These are phyloP conservation scores for Microcos paniculata DNA, from an alignment of 345 rosid species.

Conservation along the genomic window DNA sequence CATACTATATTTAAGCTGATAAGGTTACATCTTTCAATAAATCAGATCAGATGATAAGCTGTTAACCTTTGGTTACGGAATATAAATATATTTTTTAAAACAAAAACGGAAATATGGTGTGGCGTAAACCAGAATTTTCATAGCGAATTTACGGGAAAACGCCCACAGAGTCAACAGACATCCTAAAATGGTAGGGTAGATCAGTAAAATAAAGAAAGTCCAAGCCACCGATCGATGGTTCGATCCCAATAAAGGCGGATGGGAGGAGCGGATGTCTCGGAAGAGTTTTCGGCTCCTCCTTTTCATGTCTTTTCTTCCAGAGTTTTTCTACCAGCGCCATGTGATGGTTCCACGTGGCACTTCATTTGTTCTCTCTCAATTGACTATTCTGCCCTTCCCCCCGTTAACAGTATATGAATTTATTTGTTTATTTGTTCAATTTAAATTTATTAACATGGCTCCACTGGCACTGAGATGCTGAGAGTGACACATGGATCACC, in stretches of 20 bases:
- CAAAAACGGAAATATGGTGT: neutral
- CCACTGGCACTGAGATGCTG: neutral
- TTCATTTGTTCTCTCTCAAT: neutral
- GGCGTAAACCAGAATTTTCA: neutral
- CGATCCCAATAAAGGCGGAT: slow-evolving; percentile 9
- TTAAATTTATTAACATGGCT: too few species aligned
- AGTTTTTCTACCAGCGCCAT: neutral
- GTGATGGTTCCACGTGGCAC: neutral
- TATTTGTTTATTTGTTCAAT: neutral
- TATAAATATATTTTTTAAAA: neutral
- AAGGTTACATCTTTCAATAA: neutral
- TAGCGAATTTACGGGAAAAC: neutral
- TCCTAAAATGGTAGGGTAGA: neutral
- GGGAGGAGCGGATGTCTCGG: slow-evolving; percentile 33
- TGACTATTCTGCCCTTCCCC: neutral
- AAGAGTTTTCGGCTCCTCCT: slow-evolving; percentile 21
- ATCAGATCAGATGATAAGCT: neutral
- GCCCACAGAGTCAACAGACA: neutral
- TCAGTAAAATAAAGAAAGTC: slow-evolving; percentile 10
- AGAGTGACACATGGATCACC: neutral
- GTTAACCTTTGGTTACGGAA: neutral
- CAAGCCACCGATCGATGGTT: neutral
- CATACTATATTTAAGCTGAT: neutral
- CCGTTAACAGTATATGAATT: neutral
- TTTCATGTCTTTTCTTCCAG: neutral